These are phyloP conservation scores for Galerina sulciceps DNA, from an alignment of 768 basidiomycete genomes.

Conservation along the genomic window DNA sequence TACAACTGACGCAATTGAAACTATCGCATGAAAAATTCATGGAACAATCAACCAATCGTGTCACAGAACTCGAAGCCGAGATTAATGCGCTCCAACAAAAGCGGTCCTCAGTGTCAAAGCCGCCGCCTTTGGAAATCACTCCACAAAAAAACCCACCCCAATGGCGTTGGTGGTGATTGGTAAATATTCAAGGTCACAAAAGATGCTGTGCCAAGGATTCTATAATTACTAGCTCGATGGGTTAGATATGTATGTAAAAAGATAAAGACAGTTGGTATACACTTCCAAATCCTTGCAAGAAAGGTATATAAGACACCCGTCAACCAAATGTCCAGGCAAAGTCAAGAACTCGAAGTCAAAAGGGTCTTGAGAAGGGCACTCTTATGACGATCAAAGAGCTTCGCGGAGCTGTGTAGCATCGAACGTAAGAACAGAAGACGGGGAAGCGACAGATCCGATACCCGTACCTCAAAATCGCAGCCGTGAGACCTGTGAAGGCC, in stretches of 20 bases:
- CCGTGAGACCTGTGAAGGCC: conserved; percentile 66
- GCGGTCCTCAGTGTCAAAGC: conserved; percentile 10
- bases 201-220: background rate
- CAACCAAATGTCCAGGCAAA: background rate
- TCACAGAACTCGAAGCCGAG: conserved; percentile 63
- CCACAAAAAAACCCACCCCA: conserved; percentile 2
- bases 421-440: conserved; percentile 8
- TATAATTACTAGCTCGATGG: too few relatives aligned
- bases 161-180: conserved; percentile 15
- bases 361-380: conserved; percentile 60
- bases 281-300: background rate
- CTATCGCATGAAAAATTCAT: conserved; percentile 76
- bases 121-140: background rate
- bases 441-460: background rate
- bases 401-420: conserved; percentile 44
- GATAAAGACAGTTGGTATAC: conserved; percentile 4
- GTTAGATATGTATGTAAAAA: too few relatives aligned
- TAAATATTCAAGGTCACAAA: background rate
- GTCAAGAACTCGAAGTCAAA: conserved; percentile 23
- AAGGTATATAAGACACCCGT: background rate
- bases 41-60: conserved; percentile 57
- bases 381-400: conserved; percentile 77
- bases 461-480: conserved; percentile 74
- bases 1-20: conserved; percentile 64
- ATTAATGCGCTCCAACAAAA: conserved; percentile 47